A percentile compares a stretch with the other conserved stretches of the same genome.
Conservation (phyloP, 2,329 filamentous ascomycete species). For the Xylariaceae sp. region DNA sequence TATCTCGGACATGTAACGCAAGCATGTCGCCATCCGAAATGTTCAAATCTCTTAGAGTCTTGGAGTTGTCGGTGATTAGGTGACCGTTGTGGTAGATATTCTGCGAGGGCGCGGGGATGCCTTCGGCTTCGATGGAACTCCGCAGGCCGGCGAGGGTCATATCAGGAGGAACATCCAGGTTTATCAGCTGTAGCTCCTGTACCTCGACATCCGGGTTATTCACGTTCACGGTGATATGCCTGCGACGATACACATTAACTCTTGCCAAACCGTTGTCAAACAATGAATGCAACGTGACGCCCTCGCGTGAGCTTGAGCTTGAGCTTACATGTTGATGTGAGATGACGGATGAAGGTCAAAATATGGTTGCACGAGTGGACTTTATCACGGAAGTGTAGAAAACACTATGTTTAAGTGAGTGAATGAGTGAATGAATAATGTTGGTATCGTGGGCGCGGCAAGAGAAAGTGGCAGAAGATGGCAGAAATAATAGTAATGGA, state of each 20-base stretch:
- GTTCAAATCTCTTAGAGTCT: constrained; percentile 79
- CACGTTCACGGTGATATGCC: constrained; percentile 76
- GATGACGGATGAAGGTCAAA: not conserved
- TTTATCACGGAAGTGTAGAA: not conserved
- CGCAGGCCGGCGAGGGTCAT: constrained; percentile 84
- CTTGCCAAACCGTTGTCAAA: not conserved
- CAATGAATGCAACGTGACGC: not conserved
- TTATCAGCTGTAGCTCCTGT: constrained; percentile 62
- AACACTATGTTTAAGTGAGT: not conserved
- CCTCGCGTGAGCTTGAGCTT: no score
- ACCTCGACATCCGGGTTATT: constrained; percentile 66
- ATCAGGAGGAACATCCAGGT: constrained; percentile 69
- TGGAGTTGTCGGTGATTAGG: constrained; percentile 73
- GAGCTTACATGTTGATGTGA: not conserved
- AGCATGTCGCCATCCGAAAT: constrained; percentile 92
- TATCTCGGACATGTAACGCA: constrained; percentile 75
- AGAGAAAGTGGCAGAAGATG: not conserved
- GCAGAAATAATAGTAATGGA: not conserved
- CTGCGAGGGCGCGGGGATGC: constrained; percentile 72
- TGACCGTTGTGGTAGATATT: constrained; percentile 90
- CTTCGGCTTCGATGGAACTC: constrained; percentile 83
- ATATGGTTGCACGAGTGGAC: no score
- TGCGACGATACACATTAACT: constrained; percentile 38
- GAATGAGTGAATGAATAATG: not conserved
- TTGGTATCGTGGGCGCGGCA: not conserved